Evolutionary conservation across 164 flowering plant species (phyloP).

Genomic region (Magnolia officinalis): DNA sequence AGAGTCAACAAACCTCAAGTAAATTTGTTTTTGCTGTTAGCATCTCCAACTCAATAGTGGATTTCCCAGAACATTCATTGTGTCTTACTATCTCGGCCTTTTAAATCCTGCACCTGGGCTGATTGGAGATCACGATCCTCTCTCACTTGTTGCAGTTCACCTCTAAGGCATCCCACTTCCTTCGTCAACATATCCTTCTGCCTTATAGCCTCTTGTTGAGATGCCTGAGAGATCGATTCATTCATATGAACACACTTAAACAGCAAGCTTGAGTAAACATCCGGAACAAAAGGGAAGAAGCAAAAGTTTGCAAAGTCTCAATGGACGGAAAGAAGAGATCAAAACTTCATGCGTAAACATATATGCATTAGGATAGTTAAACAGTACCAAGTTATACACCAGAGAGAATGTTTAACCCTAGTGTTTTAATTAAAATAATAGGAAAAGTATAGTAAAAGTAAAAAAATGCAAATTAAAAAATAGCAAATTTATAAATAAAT

Average conservation of each 20-base stretch:
- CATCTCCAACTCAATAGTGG: constrained; percentile 41
- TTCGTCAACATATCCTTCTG: constrained; percentile 42
- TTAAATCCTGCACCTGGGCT: constrained; percentile 33
- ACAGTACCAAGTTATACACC: too few relatives aligned
- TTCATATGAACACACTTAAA: not conserved
- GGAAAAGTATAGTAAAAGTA: too few relatives aligned
- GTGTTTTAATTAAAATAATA: too few relatives aligned
- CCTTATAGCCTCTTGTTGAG: constrained; percentile 44
- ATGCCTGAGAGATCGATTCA: constrained; percentile 32
- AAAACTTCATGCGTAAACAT: too few relatives aligned
- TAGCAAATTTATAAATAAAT: too few relatives aligned
- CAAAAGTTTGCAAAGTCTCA: too few relatives aligned
- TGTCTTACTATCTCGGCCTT: constrained; percentile 40
- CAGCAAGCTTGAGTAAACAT: too few relatives aligned
- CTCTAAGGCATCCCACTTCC: constrained; percentile 43
- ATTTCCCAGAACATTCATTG: constrained; percentile 49
- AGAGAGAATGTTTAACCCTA: too few relatives aligned
- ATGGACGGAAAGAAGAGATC: too few relatives aligned
- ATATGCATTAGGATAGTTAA: too few relatives aligned
- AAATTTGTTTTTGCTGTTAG: constrained; percentile 41
- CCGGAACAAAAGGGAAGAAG: too few relatives aligned
- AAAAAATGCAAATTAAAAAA: too few relatives aligned
- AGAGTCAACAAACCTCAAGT: constrained; percentile 53
- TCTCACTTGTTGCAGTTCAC: constrained; percentile 53
- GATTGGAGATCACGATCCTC: constrained; percentile 59